Evolutionary conservation across 805 yeast species (phyloP), one percentile per base, ranked within the genome.

Genomic region (Grigorovia yakushimaensis): DNA sequence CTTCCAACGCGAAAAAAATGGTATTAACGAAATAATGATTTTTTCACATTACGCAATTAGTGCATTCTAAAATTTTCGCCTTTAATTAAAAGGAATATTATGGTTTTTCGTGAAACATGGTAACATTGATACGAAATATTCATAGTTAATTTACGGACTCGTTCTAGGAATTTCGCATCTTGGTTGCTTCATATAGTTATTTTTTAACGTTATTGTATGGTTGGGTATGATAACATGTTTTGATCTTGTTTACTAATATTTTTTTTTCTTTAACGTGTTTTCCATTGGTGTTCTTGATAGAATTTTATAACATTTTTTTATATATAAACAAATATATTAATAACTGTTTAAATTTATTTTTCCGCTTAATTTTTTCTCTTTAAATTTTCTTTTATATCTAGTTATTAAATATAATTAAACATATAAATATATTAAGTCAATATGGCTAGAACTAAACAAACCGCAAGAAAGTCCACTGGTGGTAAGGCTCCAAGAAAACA

Each of bases 401-500:
- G n/a, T n/a, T n/a, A n/a, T n/a, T n/a, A n/a, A n/a, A n/a, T n/a
- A n/a, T n/a, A n/a, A n/a, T n/a, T n/a, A n/a, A n/a, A n/a, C n/a
- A 33, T 13, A 13, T 33, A 33, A 33, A 33, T 6, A 6, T 33
- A 33, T 33, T 15, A 33, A 33, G 37, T 33, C 37, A 33, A 33
- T 13, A 85, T 85, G 94, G 94, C 94, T 65, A 85, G 93, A 84
- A 85, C 94, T 54, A 85, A 85, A 71, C 94, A 85, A 79, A 85
- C 94, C 57, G 93, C 94, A 64, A 85, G 94, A 85, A 85, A 85
- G 72, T 84, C 93, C 56, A 85, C 94, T 61, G 94, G 94, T 81
- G 94, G 94, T 81, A 85, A 85, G 72, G 94, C 94, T 44, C 94
- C 94, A 81, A 84, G 94, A 84, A 85, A 84, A 73, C 94, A 84